phyloP scores from a whole-genome alignment of 305 asterid species.

The Fraxinus ornus region DNA sequence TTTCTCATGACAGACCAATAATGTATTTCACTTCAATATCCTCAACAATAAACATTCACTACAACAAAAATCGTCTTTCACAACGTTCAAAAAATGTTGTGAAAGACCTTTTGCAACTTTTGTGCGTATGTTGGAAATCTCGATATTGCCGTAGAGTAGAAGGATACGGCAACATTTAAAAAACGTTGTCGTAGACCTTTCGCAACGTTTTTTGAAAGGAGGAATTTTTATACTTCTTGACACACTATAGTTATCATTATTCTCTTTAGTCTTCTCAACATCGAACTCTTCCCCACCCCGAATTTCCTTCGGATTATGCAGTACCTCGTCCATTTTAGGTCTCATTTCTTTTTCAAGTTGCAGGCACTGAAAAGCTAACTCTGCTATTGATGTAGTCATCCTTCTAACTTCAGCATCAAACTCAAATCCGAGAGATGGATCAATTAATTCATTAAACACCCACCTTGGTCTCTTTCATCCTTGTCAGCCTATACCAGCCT shows the following conservation, averaged over 20 bases:
- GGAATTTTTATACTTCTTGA: conserved; percentile 23
- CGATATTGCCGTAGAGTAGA: too few relatives aligned
- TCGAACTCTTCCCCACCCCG: conserved; percentile 13
- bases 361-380: conserved; percentile 59
- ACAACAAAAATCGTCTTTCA: too few relatives aligned
- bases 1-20: too few relatives aligned
- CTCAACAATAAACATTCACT: too few relatives aligned
- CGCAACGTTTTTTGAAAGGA: conserved; percentile 4
- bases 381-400: conserved; percentile 44
- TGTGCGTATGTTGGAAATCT: too few relatives aligned
- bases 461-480: too few relatives aligned
- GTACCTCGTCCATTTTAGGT: conserved; percentile 60
- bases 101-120: too few relatives aligned
- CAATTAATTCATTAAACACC: conserved; percentile 39
- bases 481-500: too few relatives aligned
- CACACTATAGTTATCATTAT: background rate
- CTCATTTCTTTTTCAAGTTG: conserved; percentile 51
- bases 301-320: conserved; percentile 37
- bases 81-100: too few relatives aligned
- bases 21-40: too few relatives aligned
- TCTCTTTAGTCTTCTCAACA: conserved; percentile 16
- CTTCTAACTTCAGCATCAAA: conserved; percentile 33
- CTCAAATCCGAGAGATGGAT: conserved; percentile 36
- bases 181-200: too few relatives aligned
- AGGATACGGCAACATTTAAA: too few relatives aligned